Percentiles rank a stretch among this genome's conserved stretches.
Evolutionary conservation across 2,329 filamentous ascomycete species (phyloP).

Genomic region (Akanthomyces uredinophilus): DNA sequence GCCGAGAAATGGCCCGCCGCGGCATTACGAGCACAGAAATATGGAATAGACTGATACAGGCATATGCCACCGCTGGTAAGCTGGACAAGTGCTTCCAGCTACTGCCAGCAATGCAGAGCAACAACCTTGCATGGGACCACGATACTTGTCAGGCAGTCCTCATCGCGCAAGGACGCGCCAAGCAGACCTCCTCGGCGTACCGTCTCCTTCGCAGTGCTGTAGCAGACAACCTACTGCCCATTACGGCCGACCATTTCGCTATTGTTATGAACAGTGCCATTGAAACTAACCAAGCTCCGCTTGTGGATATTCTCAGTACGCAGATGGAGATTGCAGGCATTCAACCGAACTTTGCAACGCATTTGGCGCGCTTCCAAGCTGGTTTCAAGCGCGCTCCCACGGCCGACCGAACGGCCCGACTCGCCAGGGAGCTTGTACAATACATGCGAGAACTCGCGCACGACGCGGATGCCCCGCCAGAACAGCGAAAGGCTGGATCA

Average conservation of each 20-base stretch:
- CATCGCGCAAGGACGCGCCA: slow-evolving; percentile 42
- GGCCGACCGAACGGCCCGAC: slow-evolving; percentile 20
- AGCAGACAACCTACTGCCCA: slow-evolving; percentile 39
- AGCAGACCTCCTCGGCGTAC: slow-evolving; percentile 46
- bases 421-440: slow-evolving; percentile 26
- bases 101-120: slow-evolving; percentile 44
- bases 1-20: slow-evolving; percentile 46
- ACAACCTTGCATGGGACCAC: slow-evolving; percentile 42
- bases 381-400: slow-evolving; percentile 25
- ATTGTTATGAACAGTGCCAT: slow-evolving; percentile 50
- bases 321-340: slow-evolving; percentile 40
- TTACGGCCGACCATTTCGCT: slow-evolving; percentile 45
- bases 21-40: slow-evolving; percentile 52
- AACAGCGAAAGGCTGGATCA: not conserved
- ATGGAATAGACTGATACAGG: slow-evolving; percentile 74
- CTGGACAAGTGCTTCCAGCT: slow-evolving; percentile 44
- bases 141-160: slow-evolving; percentile 48
- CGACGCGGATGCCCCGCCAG: slow-evolving; percentile 7
- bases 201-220: slow-evolving; percentile 41
- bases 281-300: slow-evolving; percentile 36
- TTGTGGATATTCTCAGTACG: slow-evolving; percentile 32
- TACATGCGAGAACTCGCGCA: slow-evolving; percentile 24
- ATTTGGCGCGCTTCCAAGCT: slow-evolving; percentile 40
- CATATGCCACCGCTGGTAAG: slow-evolving; percentile 59
- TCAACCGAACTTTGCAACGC: slow-evolving; percentile 37